These are phyloP conservation scores for Fusarium sp. DNA, from an alignment of 2,329 filamentous ascomycete species.

Conservation along the genomic window DNA sequence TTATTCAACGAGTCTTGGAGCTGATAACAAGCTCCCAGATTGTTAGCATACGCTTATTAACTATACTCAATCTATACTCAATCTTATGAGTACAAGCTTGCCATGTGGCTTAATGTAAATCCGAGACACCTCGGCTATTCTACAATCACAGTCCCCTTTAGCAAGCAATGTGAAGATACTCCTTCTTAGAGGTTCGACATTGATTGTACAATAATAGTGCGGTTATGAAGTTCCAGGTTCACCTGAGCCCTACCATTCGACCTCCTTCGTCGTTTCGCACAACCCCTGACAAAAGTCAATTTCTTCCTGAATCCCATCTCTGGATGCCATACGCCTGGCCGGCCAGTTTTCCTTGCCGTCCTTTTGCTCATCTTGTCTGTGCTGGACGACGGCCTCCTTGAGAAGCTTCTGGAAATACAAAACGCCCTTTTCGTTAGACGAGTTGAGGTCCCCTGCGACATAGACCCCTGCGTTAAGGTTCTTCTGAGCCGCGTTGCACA, in stretches of 20 bases:
- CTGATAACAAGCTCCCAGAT: no score
- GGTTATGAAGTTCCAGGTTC: no score
- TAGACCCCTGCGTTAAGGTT: conserved; percentile 74
- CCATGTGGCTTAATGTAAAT: no score
- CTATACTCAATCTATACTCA: no score
- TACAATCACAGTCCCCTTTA: no score
- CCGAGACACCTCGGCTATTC: no score
- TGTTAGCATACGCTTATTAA: no score
- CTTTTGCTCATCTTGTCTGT: conserved; percentile 62
- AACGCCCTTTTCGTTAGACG: conserved; percentile 70
- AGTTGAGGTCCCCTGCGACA: conserved; percentile 73
- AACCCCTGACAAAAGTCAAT: conserved; percentile 22
- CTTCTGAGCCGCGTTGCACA: conserved; percentile 71
- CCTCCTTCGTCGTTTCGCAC: conserved; percentile 6
- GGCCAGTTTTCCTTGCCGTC: conserved; percentile 66
- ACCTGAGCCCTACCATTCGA: conserved; percentile 12
- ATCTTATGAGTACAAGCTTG: no score
- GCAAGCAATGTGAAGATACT: no score
- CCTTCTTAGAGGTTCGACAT: no score
- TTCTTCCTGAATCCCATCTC: conserved; percentile 22
- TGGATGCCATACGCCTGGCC: conserved; percentile 54
- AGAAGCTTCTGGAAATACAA: conserved; percentile 68
- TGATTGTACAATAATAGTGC: no score
- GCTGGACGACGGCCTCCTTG: conserved; percentile 63
- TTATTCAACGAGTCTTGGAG: no score